Evolutionary conservation across 2,329 filamentous ascomycete genomes (phyloP), one percentile per base, ranked within the genome.

Genomic region (Stachybotrys echinatus): DNA sequence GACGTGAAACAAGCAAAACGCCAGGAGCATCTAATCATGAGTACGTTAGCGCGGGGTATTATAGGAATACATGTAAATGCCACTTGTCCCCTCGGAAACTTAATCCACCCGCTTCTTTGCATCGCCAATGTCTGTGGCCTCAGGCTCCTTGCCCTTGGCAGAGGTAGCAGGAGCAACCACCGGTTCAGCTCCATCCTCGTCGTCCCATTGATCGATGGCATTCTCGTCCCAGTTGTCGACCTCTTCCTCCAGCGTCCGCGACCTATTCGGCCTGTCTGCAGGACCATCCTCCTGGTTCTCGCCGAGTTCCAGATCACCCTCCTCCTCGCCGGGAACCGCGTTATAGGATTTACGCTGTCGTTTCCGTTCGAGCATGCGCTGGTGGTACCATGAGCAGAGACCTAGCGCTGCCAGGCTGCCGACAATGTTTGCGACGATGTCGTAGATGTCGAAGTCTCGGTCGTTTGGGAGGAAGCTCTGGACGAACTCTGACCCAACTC

Each of bases 181-280:
- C 7, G 53, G 42, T 31, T 57, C 56, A 1, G 62, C 62, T 18
- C 60, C 64, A 21, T 77, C 75, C 7, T 74, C 76, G n/a, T 79
- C 77, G 23, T 79, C 78, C 79, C 79, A 82, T 12, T 76, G 71
- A 55, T 83, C 80, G 18, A 73, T 68, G 3, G 75, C 79, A 54
- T 96, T 94, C 71, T 96, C 92, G 62, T 96, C 91, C 91, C 92
- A 96, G 58, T 92, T 90, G 63, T 96, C 92, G 7, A 96, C 80
- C 71, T 95, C 89, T 52, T 92, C 81, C 58, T 95, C 91, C 19
- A 95, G 64, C 19, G 70, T 68, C 23, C 61, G 60, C 21, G 58
- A 51, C 1, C 65, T 67, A 6, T 61, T 61, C 14, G 63, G 57
- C 3, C 62, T 63, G 18, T 69, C 67, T 19, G 72, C 73, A n/a